Base-by-base conservation (phyloP, 352 stramenopile genomes). In the Sclerospora graminicola region DNA sequence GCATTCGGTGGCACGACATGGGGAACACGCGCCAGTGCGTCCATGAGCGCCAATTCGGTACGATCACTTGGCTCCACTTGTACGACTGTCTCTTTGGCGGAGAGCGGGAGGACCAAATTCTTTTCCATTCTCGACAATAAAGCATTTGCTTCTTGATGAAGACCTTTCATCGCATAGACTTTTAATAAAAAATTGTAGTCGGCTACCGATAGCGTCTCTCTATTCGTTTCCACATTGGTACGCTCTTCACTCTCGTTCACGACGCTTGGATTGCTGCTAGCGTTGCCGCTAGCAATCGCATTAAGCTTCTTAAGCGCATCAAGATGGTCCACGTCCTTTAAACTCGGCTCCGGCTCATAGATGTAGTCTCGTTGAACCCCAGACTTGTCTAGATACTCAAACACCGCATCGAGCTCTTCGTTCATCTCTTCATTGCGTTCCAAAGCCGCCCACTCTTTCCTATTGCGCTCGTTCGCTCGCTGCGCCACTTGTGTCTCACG, bases 111-210 rank as follows among this genome's bases (percentile, higher is more conserved):
- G 11, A 43, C 19, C 8, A 84, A 33, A 36, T 90, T 86, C 48
- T 69, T 63, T 47, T 90, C 79, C 69, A 90, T 84, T 39, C 77
- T 57, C 9, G 66, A 45, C 5, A 90, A 52, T 41, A 90, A 48
- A n/a, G 75, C 75, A 48, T 88, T 83, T 10, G 75, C 75, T 40
- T 83, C 58, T 8, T 72, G 63, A 29, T 65, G 48, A 8, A 72
- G 41, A 0, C 74, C 74, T 51, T 88, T 83, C 38, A 80, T 41
- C 3, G 79, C 79, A 52, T 85, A 87, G 36, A 88, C 73, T 21
- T 63, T 51, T 45, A 90, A 54, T 20, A 88, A 16, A 10, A 86
- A 84, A 58, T 87, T 85, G 56, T 88, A 86, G 51, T 85, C 75
- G 1, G 76, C 58, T 7, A 84, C 73, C 0, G 55, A 54, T 7